Base-by-base conservation (phyloP, 208 protist species). In the Wallacemonas sp. region DNA sequence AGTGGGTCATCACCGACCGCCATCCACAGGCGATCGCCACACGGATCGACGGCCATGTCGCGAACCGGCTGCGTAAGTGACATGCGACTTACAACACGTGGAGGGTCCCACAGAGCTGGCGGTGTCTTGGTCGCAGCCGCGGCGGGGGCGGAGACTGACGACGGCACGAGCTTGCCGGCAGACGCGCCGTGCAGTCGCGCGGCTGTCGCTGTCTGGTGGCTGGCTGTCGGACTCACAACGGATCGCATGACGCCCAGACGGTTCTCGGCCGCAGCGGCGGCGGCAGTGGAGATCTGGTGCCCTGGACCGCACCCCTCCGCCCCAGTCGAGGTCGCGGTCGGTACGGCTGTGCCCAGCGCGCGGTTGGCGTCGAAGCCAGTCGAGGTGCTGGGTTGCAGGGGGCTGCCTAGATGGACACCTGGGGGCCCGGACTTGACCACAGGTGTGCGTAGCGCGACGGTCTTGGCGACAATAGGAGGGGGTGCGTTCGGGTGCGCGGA, bases 1-100 rank as follows among this genome's bases (percentile, higher is more conserved):
- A 93, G 70, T 1, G 83, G 78, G 61, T 92, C 85, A 69, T 96
- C 90, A 19, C 85, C 90, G 68, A 93, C 67, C 6, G 90, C 90
- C 38, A 70, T 70, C 75, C 77, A 91, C 41, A 96, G 65, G 27
- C 76, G 74, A 26, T 67, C 66, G 52, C 83, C 83, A 41, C 87
- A 79, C n/a, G 84, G 90, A 11, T 80, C 68, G 36, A 92, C 68
- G 11, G 77, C 82, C 78, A 93, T 85, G 61, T 85, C 80, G 0
- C 83, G 76, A 61, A 93, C 72, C 16, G 9, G 47, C 8, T 75
- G 27, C 24, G 71, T 52, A 43, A 90, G 30, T 8, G 78, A 52
- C 73, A 90, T 79, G 21, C 84, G 81, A 16, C 82, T 91, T 4
- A 93, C 78, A 6, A 61, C 49, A 17, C 60, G 69, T 30, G 62